A percentile compares a stretch with the other conserved stretches of the same genome.
Evolutionary conservation across 352 stramenopile species (phyloP).

Genomic region (Phytophthora ohioensis): DNA sequence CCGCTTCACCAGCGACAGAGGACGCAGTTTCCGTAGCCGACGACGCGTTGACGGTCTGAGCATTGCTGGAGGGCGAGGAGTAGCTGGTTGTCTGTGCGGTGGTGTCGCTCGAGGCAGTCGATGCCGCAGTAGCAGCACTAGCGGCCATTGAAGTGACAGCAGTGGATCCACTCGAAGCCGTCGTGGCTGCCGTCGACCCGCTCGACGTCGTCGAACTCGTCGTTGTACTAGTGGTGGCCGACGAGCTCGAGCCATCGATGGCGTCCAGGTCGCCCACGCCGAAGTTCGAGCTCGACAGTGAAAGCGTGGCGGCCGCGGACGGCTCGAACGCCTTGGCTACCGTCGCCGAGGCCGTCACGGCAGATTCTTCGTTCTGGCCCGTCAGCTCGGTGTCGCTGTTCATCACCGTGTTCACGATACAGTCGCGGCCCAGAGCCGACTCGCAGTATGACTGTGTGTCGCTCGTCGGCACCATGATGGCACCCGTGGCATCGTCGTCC

Average conservation of each 20-base stretch:
- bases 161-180: neutral
- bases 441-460: slow-evolving; percentile 2
- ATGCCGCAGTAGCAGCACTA: neutral
- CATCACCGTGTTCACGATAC: neutral
- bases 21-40: neutral
- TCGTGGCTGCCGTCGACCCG: too few species aligned
- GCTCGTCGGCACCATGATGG: slow-evolving; percentile 27
- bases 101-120: too few species aligned
- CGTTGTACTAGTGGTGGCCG: too few species aligned
- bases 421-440: neutral
- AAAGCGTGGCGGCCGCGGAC: slow-evolving; percentile 19
- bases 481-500: slow-evolving; percentile 20
- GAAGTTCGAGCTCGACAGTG: slow-evolving; percentile 35
- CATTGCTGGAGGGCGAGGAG: neutral
- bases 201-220: too few species aligned
- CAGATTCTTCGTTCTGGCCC: slow-evolving; percentile 29
- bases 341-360: slow-evolving; percentile 22
- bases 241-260: neutral
- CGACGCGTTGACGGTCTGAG: neutral
- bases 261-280: slow-evolving; percentile 34
- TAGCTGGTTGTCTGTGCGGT: neutral
- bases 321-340: slow-evolving; percentile 30
- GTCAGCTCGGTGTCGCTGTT: slow-evolving; percentile 11
- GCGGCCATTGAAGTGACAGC: neutral
- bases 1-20: neutral